These are phyloP conservation scores for Debaryomyces robertsiae DNA, from an alignment of 1,139 yeast species.

Conservation along the genomic window DNA sequence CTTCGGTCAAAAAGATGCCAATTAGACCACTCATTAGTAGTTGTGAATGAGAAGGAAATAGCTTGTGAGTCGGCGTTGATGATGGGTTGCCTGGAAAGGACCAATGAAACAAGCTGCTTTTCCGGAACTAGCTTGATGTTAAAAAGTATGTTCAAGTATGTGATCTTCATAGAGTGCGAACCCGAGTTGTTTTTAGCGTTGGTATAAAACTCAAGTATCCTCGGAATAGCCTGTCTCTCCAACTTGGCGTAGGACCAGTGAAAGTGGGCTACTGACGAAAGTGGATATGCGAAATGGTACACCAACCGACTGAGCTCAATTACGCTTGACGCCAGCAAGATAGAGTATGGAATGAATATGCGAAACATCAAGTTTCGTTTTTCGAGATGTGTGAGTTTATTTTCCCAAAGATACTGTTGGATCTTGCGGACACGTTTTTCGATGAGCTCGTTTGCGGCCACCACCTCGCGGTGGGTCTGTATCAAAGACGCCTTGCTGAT, in stretches of 20 bases:
- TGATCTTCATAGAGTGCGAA: conserved; percentile 15
- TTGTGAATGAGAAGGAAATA: conserved; percentile 6
- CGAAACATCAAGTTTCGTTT: conserved; percentile 9
- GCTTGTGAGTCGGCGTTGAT: conserved; percentile 19
- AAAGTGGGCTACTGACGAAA: conserved; percentile 45
- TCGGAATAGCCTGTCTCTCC: conserved; percentile 36
- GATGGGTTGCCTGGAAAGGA: conserved; percentile 29
- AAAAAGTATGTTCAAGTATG: conserved; percentile 27
- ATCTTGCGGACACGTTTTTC: background rate
- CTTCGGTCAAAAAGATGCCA: conserved; percentile 44
- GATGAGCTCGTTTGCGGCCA: conserved; percentile 15
- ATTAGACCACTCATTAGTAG: conserved; percentile 19
- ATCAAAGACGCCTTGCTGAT: conserved; percentile 20
- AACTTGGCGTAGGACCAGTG: conserved; percentile 51
- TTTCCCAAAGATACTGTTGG: conserved; percentile 10
- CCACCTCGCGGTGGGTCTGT: conserved; percentile 19
- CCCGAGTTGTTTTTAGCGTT: background rate
- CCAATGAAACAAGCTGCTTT: conserved; percentile 10
- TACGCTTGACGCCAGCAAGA: conserved; percentile 17
- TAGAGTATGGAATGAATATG: conserved; percentile 7
- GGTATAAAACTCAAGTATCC: conserved; percentile 16
- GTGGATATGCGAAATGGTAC: conserved; percentile 32
- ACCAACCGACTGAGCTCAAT: conserved; percentile 35
- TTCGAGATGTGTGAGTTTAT: background rate
- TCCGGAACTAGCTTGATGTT: conserved; percentile 14